A percentile compares a stretch with the other conserved stretches of the same genome.
phyloP scores from a whole-genome alignment of 2,329 filamentous ascomycete genomes.

The Colletotrichum liriopes region DNA sequence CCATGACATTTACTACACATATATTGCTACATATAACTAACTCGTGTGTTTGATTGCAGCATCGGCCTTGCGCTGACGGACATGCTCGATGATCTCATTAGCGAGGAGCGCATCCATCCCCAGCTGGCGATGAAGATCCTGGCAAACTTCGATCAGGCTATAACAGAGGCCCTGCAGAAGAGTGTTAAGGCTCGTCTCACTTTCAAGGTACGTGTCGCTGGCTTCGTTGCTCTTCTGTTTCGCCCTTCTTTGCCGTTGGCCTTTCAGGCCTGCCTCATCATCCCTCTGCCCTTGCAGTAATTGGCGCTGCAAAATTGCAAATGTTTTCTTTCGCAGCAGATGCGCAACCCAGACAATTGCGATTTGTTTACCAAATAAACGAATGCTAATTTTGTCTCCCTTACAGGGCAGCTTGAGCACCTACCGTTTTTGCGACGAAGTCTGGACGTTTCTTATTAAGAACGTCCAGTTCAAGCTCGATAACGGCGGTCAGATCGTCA shows the following conservation, averaged over 20 bases:
- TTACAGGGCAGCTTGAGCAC: conserved; percentile 93
- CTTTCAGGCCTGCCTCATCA: background rate
- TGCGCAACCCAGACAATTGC: background rate
- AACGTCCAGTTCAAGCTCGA: conserved; percentile 99
- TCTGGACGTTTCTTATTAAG: conserved; percentile 99
- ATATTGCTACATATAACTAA: conserved; percentile 46
- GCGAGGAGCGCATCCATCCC: conserved; percentile 93
- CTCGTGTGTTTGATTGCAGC: conserved; percentile 64
- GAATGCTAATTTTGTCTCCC: conserved; percentile 2
- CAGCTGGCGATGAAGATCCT: conserved; percentile 99
- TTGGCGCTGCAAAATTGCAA: background rate
- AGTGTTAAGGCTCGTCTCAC: conserved; percentile 92
- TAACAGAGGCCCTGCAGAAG: conserved; percentile 91
- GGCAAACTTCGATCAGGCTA: conserved; percentile 92
- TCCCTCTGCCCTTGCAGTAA: too few relatives aligned
- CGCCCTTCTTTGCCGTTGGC: background rate
- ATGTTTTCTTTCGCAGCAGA: background rate
- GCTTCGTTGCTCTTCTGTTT: background rate
- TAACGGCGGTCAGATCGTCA: conserved; percentile 78
- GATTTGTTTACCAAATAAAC: background rate
- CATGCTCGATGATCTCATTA: conserved; percentile 97
- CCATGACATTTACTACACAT: conserved; percentile 49
- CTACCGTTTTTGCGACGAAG: conserved; percentile 99
- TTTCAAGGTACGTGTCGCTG: conserved; percentile 84
- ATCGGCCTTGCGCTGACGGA: conserved; percentile 95